Evolutionary conservation across 331 rosid species (phyloP), one percentile per base, ranked within the genome.

Genomic region (Dryas integrifolia): DNA sequence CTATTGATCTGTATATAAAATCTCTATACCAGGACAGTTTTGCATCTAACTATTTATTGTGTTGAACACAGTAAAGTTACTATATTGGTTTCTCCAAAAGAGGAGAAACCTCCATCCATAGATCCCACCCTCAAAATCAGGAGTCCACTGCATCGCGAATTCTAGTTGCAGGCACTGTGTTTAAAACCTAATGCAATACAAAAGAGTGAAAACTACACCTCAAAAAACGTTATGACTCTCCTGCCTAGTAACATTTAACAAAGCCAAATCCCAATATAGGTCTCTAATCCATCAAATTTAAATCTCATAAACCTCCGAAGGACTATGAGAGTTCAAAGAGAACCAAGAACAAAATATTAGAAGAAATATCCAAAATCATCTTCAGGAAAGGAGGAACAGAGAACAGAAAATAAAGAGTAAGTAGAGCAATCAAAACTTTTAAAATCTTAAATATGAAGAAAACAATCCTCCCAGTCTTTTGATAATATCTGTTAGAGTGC

Each of bases 221-320:
- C 7, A 14, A 7, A 39, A 43, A 41, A 41, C 41, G 52, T n/a
- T 13, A 21, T 18, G 24, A 45, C 39, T 41, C 43, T 6, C 40
- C 74, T 70, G 43, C 65, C 44, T 21, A 38, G 73, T 39, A 38
- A 40, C 18, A 51, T 18, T 56, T n/a, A 10, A 69, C 7, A 43
- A 51, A 39, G 45, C 44, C 43, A 70, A 12, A 26, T 21, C 65
- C 47, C 53, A 11, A 21, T 3, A 21, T 5, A 69, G 16, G 26
- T 52, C 55, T 70, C 24, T 5, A 70, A 56, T 14, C 74, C 5
- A 11, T 38, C 47, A 51, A 51, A 68, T 15, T 7, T 14, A 15
- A 50, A 5, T 62, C 35, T 41, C 51, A 63, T 40, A 40, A n/a
- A 16, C 50, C 50, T 41, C 21, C 14, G 6, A 8, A 7, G 14